A percentile compares a stretch with the other conserved stretches of the same genome.
Conservation (phyloP, 768 basidiomycete genomes). For the Leccinum pellstonianum region DNA sequence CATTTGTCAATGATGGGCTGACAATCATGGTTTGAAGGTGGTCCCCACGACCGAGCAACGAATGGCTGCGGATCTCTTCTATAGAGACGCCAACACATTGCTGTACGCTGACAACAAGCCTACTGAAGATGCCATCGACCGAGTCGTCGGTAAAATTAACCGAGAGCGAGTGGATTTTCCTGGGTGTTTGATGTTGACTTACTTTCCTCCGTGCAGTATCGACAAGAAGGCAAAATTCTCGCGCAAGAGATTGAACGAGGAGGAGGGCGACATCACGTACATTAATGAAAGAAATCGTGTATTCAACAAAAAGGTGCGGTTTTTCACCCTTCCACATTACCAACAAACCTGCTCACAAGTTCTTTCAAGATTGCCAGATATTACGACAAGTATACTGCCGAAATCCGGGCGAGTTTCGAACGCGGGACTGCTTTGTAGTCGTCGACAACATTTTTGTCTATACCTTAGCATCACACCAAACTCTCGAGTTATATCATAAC, state of each 20-base stretch:
- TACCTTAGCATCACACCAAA: constrained; percentile 12
- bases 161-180: constrained; percentile 64
- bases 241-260: constrained; percentile 85
- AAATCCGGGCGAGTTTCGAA: constrained; percentile 97
- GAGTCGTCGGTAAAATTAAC: constrained; percentile 89
- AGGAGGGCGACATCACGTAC: constrained; percentile 95
- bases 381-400: constrained; percentile 95
- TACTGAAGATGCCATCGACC: constrained; percentile 91
- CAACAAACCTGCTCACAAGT: neutral
- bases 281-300: constrained; percentile 98
- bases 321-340: neutral
- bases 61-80: constrained; percentile 76
- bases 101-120: constrained; percentile 96
- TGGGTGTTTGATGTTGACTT: neutral
- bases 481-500: constrained; percentile 10
- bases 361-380: constrained; percentile 77
- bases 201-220: constrained; percentile 47
- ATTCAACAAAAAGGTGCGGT: constrained; percentile 90
- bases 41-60: constrained; percentile 59
- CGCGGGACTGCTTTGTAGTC: constrained; percentile 85
- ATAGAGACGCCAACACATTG: constrained; percentile 90
- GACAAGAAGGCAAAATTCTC: constrained; percentile 91
- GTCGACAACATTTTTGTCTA: constrained; percentile 2
- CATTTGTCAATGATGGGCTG: constrained; percentile 3
- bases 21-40: constrained; percentile 35